Conservation (phyloP, 768 basidiomycete species). For the Russula olivacea region DNA sequence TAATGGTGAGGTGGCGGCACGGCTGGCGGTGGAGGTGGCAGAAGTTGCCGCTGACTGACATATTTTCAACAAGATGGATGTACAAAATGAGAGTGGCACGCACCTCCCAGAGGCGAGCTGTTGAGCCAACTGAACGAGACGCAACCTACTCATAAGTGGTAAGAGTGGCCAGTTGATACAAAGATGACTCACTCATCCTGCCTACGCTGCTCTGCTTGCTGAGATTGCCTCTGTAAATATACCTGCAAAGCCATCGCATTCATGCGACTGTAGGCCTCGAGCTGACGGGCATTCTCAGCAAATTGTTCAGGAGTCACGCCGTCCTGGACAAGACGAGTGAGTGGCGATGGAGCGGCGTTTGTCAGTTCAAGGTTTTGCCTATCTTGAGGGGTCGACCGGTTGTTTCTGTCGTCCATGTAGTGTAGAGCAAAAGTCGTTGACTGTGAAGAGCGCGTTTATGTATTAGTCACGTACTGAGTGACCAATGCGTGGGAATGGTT, state of each 20-base stretch:
- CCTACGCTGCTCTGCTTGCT: conserved; percentile 15
- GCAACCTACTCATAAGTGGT: conserved; percentile 2
- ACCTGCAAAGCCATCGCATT: conserved; percentile 18
- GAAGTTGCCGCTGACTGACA: conserved; percentile 15
- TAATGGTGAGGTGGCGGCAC: background rate
- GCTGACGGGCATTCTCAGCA: conserved; percentile 19
- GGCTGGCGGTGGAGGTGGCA: background rate
- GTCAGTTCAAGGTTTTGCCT: background rate
- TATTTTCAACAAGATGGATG: background rate
- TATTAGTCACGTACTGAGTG: background rate
- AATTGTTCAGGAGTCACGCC: conserved; percentile 20
- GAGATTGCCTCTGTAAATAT: conserved; percentile 11
- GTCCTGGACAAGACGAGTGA: background rate
- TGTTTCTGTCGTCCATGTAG: conserved; percentile 15
- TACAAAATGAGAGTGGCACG: background rate
- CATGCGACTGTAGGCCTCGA: conserved; percentile 12
- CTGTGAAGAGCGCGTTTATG: no score
- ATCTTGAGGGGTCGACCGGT: conserved; percentile 3
- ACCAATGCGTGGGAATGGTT: background rate
- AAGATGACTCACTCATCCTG: conserved; percentile 14
- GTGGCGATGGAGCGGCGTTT: background rate
- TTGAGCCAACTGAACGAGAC: conserved; percentile 15
- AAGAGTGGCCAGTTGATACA: background rate
- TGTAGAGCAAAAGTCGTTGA: no score
- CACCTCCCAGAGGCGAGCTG: conserved; percentile 15